Conservation (phyloP, 2,329 filamentous ascomycete species). For the Fusarium siculi region DNA sequence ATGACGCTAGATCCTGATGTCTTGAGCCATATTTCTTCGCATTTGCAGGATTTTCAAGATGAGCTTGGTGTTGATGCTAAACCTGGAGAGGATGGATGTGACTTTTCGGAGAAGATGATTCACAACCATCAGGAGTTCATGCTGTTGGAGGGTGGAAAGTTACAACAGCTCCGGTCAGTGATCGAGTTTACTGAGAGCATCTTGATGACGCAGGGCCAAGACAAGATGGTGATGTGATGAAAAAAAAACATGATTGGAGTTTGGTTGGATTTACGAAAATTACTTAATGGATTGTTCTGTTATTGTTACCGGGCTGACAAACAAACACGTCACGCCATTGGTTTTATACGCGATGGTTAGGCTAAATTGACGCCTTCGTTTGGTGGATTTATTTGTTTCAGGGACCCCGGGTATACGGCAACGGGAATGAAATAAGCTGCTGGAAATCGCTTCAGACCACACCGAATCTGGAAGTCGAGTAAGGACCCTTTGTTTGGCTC, state of each 20-base stretch:
- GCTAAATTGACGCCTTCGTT: neutral
- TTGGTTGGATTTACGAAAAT: neutral
- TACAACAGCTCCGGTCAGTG: constrained; percentile 15
- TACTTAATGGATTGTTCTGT: neutral
- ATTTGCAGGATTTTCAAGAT: constrained; percentile 23
- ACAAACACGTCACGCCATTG: neutral
- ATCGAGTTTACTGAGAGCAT: constrained; percentile 29
- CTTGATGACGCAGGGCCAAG: neutral
- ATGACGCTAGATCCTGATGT: constrained; percentile 29
- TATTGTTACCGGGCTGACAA: fast-evolving
- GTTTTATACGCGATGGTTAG: neutral
- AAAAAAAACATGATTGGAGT: neutral
- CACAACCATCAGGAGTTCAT: constrained; percentile 30
- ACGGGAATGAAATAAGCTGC: neutral
- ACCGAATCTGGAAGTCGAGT: neutral
- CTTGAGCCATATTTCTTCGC: constrained; percentile 15
- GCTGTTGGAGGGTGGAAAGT: constrained; percentile 13
- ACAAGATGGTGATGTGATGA: too few relatives aligned
- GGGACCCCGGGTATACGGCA: neutral
- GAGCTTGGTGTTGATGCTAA: constrained; percentile 16
- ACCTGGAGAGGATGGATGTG: neutral
- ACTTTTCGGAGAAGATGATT: constrained; percentile 13
- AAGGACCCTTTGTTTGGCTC: neutral
- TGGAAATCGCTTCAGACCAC: neutral
- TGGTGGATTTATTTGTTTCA: neutral